Base-by-base conservation (phyloP, 352 stramenopile genomes). In the Plasmopara muralis region DNA sequence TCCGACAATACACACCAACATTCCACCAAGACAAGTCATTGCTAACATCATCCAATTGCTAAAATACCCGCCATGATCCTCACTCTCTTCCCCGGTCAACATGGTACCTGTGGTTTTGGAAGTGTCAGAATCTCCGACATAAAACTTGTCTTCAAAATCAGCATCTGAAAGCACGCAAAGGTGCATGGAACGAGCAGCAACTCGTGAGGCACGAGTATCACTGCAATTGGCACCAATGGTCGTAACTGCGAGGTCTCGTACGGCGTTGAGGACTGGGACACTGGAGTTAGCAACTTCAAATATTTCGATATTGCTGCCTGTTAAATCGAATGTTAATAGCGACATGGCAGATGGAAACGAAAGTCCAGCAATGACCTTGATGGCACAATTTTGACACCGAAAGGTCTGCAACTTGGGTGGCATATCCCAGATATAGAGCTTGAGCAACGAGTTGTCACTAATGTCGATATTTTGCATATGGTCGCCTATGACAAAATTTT, bases 21-120 rank as follows among this genome's bases (percentile, higher is more conserved):
- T 54, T 5, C 57, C 62, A 50, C 57, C 62, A 14, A 70, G 42
- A 35, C 62, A 70, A 31, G 65, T 64, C 53, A 74, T 68, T 9
- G 65, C 65, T 40, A 74, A 16, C 53, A 70, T 64, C 65, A 74
- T 74, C 65, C 65, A 74, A 31, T 70, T 70, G 18, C 60, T 74
- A 34, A 74, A 50, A 44, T 53, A 53, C 10, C 53, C 41, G 10
- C 49, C 42, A 41, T 41, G 37, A 41, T 6, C n/a, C 1, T 46
- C 49, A 4, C 35, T 47, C 18, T 39, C 40, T 9, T 20, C 53
- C 30, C 39, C 44, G 1, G 14, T 42, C 28, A 12, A 41, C 16
- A 15, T 44, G 33, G 39, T 46, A 5, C 46, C 56, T 16, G 16
- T 39, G 12, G 10, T 14, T n/a, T 41, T 58, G 13, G 43, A 53